Base-by-base conservation (phyloP, 164 flowering plant species). In the Vitis rotundifolia region DNA sequence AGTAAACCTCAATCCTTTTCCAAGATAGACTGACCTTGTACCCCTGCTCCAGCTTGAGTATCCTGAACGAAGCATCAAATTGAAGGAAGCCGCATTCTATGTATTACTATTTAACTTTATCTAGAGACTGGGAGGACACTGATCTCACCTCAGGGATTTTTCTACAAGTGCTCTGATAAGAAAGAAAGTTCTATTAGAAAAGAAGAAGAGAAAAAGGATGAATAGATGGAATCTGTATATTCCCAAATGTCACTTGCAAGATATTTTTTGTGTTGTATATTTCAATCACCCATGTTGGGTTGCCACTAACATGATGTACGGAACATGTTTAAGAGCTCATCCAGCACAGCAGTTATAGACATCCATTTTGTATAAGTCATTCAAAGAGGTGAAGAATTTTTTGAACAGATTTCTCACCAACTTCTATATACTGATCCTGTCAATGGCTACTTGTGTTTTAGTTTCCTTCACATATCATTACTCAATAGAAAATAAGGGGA, bases 1-100 rank as follows among this genome's bases (percentile, higher is more conserved):
- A 91, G 97, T 80, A 82, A 90, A 79, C 98, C 99, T 64, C 96
- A 89, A 77, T 85, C 64, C 63, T 95, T 95, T 75, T 76, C 84
- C 51, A 78, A 90, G 76, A 63, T 22, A 15, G 94, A 83, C 67
- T 90, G 75, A 85, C 11, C 61, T 44, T 28, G 3, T 26, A 11
- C 28, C 1, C 49, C 11, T 31, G 51, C 59, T 61, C 49, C 53
- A 11, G 18, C 28, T n/a, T 26, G 9, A 3, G 52, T 69, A 28
- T 59, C 29, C 19, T 55, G 49, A 63, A 44, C 22, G 49, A n/a
- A 58, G n/a, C 63, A 47, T 10, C 61, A 59, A 70, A 56, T 48
- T 51, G 63, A 49, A 63, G 37, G 11, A 15, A 9, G 48, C 15
- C 49, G n/a, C 57, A 18, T 22, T 12, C 68, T 7, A 49, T 29